Base-by-base conservation (phyloP, 2,329 filamentous ascomycete species). In the Trichoderma oligosporum region DNA sequence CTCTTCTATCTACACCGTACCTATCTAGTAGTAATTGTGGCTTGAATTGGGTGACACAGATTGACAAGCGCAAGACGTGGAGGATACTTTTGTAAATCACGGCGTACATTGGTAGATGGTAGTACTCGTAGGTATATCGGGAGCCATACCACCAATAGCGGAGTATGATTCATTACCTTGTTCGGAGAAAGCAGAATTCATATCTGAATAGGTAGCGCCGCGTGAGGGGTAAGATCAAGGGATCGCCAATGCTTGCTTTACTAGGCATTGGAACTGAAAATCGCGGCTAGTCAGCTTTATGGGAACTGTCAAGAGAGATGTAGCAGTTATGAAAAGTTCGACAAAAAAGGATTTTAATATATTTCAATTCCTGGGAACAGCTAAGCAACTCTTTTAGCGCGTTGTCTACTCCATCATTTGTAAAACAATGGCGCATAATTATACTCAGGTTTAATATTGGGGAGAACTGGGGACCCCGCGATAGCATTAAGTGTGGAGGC, bases 401-500 rank as follows among this genome's bases (percentile, higher is more conserved):
- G n/a, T n/a, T n/a, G n/a, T n/a, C n/a, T n/a, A n/a, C n/a, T n/a
- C n/a, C n/a, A n/a, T n/a, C n/a, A n/a, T n/a, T n/a, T n/a, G n/a
- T n/a, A n/a, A n/a, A n/a, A n/a, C n/a, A n/a, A n/a, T n/a, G 20
- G 22, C 14, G 1, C n/a, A 20, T 9, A 16, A 18, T n/a, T 25
- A 46, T 20, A 29, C n/a, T 39, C 45, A 47, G 35, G 44, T 29
- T 7, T 27, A 36, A 16, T 31, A 33, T 51, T 20, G 51, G 51
- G 51, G 51, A 54, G 22, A 45, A 38, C 51, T 27, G 51, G 51
- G 51, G 51, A n/a, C 51, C 51, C 51, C 51, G 51, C 51, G 51
- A 54, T 45, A 9, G 51, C 20, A 45, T 36, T 24, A 29, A 27
- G 39, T 45, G 51, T 24, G 51, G 51, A 54, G 51, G 48, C 47